Base-by-base conservation (phyloP, 1,284 basidiomycete genomes). In the Athelia psychrophila region DNA sequence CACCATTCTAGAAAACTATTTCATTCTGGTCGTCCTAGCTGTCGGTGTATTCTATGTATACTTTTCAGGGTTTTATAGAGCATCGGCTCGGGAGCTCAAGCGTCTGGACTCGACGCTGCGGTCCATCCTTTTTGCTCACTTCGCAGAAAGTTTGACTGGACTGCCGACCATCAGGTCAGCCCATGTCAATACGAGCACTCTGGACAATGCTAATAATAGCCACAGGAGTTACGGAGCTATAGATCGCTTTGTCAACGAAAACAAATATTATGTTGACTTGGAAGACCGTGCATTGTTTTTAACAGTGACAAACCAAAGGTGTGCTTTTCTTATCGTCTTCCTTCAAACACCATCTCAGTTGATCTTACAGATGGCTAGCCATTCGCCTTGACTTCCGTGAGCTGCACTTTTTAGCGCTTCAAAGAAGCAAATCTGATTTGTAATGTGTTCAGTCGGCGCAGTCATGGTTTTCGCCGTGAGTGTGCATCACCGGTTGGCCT, bases 91-190 rank as follows among this genome's bases (percentile, higher is more conserved):
- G 52, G 88, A 90, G 65, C 69, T 90, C 56, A 90, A 89, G 67
- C 78, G 87, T 18, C 48, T 62, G 76, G 85, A 88, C 60, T 74
- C 82, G 0, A 82, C 86, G 70, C 73, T 88, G 13, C 82, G 86
- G 38, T 85, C 83, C 0, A 66, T 86, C 22, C 75, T 93, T 15
- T 93, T 93, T 64, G 80, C 87, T 2, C 91, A 93, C 69, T 88
- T 93, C 60, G 83, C 86, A 1, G 91, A 95, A 68, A 88, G 88
- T 1, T 71, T 94, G 1, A 83, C 78, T 64, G 91, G 90, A 3
- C 69, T 93, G 10, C 77, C 86, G 0, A 93, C 89, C 0, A 87
- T 93, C 45, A 79, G 27, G 27, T 30, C 5, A 5, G 6, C 6
- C 13, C 27, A 30, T 30, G 13, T 30, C 27, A 30, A 30, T 30